These are phyloP conservation scores for Beauveria sp. DNA, from an alignment of 2,329 filamentous ascomycete genomes.

Conservation along the genomic window DNA sequence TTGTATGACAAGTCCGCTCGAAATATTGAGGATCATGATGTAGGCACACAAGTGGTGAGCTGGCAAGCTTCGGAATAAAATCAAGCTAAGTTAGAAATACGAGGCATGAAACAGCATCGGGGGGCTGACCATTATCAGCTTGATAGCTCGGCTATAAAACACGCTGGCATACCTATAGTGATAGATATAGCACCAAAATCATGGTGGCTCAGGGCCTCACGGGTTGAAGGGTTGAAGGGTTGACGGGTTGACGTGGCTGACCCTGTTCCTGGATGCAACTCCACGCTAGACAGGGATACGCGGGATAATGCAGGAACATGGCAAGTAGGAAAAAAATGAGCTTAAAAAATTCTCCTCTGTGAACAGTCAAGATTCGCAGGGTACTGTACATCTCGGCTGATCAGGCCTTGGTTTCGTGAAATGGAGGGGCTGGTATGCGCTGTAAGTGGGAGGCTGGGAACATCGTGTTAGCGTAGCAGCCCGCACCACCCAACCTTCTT, in stretches of 20 bases:
- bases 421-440: slow-evolving; percentile 10
- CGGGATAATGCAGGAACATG: slow-evolving; percentile 1
- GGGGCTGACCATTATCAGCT: neutral
- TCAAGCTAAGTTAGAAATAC: too few species aligned
- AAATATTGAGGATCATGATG: too few species aligned
- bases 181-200: neutral
- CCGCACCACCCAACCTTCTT: slow-evolving; percentile 19
- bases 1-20: too few species aligned
- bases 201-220: neutral
- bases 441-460: slow-evolving; percentile 30
- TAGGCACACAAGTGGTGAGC: too few species aligned
- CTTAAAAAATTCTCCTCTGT: neutral
- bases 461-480: slow-evolving; percentile 12
- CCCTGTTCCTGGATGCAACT: neutral
- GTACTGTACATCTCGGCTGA: neutral
- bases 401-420: slow-evolving; percentile 5
- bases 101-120: too few species aligned
- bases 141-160: neutral
- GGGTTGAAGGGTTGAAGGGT: too few species aligned
- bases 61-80: too few species aligned
- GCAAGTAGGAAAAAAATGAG: neutral
- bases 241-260: neutral
- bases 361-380: neutral
- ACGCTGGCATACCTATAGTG: too few species aligned
- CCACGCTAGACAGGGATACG: neutral